phyloP scores from a whole-genome alignment of 805 yeast genomes.

The Candida ovalis region DNA sequence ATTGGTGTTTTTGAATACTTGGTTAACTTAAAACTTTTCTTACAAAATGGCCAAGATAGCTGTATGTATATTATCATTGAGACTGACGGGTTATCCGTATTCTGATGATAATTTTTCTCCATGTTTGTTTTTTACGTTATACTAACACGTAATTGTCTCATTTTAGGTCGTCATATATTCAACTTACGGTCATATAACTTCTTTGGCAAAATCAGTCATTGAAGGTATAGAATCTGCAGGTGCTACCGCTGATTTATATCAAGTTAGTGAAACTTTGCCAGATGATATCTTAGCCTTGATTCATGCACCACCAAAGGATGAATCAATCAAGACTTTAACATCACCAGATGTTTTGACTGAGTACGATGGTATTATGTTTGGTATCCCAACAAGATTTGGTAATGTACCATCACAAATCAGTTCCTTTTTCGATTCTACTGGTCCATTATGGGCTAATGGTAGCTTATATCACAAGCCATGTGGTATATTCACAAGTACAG shows the following conservation, averaged over 20 bases:
- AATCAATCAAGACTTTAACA: constrained; percentile 57
- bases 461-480: constrained; percentile 70
- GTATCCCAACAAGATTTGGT: constrained; percentile 86
- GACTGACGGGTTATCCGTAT: not conserved
- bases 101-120: not conserved
- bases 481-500: constrained; percentile 69
- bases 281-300: constrained; percentile 51
- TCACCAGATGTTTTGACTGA: constrained; percentile 45
- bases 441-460: constrained; percentile 76
- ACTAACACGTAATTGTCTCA: not conserved
- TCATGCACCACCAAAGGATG: constrained; percentile 64
- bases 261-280: constrained; percentile 72
- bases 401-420: constrained; percentile 73
- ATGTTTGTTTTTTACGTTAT: not conserved
- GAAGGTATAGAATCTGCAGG: constrained; percentile 72
- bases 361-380: constrained; percentile 81
- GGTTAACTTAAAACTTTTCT: not conserved
- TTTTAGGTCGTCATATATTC: constrained; percentile 51
- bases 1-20: not conserved
- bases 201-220: constrained; percentile 62
- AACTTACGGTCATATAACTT: constrained; percentile 69
- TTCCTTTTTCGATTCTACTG: constrained; percentile 74
- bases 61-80: constrained; percentile 4
- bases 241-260: constrained; percentile 61
- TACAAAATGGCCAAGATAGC: constrained; percentile 22